Base-by-base conservation (phyloP, 129 eudicot species). In the Tanacetum coccineum region DNA sequence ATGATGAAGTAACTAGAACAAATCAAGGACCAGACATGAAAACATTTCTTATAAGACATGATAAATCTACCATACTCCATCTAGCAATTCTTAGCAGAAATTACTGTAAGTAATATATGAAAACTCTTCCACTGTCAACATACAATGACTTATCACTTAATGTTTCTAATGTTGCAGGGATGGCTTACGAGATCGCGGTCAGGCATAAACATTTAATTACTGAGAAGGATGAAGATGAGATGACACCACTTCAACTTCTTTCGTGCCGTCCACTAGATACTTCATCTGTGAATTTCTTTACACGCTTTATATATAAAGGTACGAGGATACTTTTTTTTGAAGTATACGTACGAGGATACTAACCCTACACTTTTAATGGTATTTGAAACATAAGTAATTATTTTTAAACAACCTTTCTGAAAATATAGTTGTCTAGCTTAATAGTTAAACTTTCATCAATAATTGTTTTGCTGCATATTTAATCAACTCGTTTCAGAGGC, bases 221-320 rank as follows among this genome's bases (percentile, higher is more conserved):
- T 2, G 60, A 59, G 47, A 48, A 21, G 52, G 86, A 82, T 42
- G 80, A 56, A 59, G 83, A 78, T 44, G 59, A 53, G 75, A 78
- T 70, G 78, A 82, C 78, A 13, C 72, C 83, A 44, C 83, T 80
- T 52, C 85, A 80, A 54, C 72, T 80, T 71, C 78, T 80, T 60
- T 75, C 85, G 0, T 71, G 78, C 69, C 71, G 76, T 8, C 42
- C 73, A 30, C 20, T 55, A 3, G 80, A 74, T 12, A 21, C 17
- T 20, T 18, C 45, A 9, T 45, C 59, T 2, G 26, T 54, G 9
- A 25, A 42, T 30, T n/a, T 49, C 17, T 18, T 73, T 9, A 13
- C 9, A 36, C 70, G 53, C 45, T n/a, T 61, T 8, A 13, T 79
- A 44, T 47, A 67, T 62, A 30, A 67, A 4, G 22, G 81, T 80